These are phyloP conservation scores for Exophiala lecanii-corni DNA, from an alignment of 2,329 filamentous ascomycete genomes.

Conservation along the genomic window DNA sequence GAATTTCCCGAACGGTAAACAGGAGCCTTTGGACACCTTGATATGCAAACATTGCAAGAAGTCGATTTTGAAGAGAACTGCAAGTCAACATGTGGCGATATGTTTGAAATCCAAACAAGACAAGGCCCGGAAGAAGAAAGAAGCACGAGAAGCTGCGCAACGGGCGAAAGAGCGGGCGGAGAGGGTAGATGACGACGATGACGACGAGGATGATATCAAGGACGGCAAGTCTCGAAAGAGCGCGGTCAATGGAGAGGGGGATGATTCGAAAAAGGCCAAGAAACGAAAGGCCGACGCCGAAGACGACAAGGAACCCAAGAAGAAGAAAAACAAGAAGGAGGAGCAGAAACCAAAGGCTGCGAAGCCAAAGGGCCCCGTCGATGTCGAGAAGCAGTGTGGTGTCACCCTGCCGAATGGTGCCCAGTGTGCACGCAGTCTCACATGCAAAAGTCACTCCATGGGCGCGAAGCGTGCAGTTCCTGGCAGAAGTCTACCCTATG, in stretches of 20 bases:
- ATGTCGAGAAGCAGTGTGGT: slow-evolving; percentile 91
- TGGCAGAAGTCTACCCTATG: slow-evolving; percentile 81
- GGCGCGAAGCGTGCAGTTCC: slow-evolving; percentile 85
- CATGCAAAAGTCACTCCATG: slow-evolving; percentile 95
- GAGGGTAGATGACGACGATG: slow-evolving; percentile 43
- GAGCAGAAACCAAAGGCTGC: slow-evolving; percentile 77
- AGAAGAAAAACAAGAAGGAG: slow-evolving; percentile 92
- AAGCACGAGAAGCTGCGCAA: slow-evolving; percentile 66
- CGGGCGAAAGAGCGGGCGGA: slow-evolving; percentile 51
- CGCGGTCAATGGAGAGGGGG: slow-evolving; percentile 14
- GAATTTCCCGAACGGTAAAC: slow-evolving; percentile 67
- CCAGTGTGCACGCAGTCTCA: slow-evolving; percentile 80
- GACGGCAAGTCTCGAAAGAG: slow-evolving; percentile 47
- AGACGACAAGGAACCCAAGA: slow-evolving; percentile 68
- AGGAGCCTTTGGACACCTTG: slow-evolving; percentile 56
- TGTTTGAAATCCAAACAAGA: slow-evolving; percentile 83
- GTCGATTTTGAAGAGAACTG: slow-evolving; percentile 69
- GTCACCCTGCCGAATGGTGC: slow-evolving; percentile 79
- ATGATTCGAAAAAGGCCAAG: slow-evolving; percentile 27
- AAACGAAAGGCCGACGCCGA: slow-evolving; percentile 31
- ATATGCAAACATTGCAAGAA: slow-evolving; percentile 95
- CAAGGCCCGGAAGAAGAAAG: slow-evolving; percentile 72
- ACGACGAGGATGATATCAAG: slow-evolving; percentile 40
- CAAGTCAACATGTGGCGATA: slow-evolving; percentile 73
- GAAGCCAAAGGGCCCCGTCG: slow-evolving; percentile 87